phyloP scores from a whole-genome alignment of 768 basidiomycete species.

The Lyophyllum decastes region DNA sequence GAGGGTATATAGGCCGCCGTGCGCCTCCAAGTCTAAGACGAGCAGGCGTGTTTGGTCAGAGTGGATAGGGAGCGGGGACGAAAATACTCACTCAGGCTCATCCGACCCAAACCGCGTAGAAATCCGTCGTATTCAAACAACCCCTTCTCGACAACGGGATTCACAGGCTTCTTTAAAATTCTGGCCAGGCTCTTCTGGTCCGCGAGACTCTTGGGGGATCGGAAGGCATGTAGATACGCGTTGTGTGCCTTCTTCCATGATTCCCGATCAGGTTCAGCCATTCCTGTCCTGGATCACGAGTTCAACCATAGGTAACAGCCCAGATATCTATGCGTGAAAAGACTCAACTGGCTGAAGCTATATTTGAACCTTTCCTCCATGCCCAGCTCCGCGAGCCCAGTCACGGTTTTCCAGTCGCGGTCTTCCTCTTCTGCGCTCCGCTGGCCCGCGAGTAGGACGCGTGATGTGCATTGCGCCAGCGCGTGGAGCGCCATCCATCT shows the following conservation, averaged over 20 bases:
- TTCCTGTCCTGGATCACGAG: conserved; percentile 12
- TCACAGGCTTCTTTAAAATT: conserved; percentile 53
- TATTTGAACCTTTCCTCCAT: conserved; percentile 69
- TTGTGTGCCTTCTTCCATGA: conserved; percentile 70
- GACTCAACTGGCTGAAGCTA: conserved; percentile 47
- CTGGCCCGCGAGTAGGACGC: conserved; percentile 57
- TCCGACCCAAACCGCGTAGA: conserved; percentile 69
- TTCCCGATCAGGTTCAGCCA: conserved; percentile 57
- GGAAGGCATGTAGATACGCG: conserved; percentile 63
- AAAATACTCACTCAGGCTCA: conserved; percentile 72
- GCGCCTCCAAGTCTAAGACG: conserved; percentile 71
- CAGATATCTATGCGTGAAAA: background rate
- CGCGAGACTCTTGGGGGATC: conserved; percentile 45
- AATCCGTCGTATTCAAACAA: conserved; percentile 81
- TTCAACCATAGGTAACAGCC: background rate
- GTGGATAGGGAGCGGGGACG: background rate
- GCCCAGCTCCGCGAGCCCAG: conserved; percentile 69
- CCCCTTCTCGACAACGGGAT: conserved; percentile 48
- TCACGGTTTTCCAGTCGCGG: conserved; percentile 56
- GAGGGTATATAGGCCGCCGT: conserved; percentile 83
- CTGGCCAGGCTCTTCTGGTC: conserved; percentile 61
- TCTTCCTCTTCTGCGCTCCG: conserved; percentile 41
- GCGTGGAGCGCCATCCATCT: conserved; percentile 81
- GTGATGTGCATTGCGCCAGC: conserved; percentile 64
- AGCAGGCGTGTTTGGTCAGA: conserved; percentile 2